These are phyloP conservation scores for Solanum paucissectum DNA, from an alignment of 257 asterid genomes.

Conservation along the genomic window DNA sequence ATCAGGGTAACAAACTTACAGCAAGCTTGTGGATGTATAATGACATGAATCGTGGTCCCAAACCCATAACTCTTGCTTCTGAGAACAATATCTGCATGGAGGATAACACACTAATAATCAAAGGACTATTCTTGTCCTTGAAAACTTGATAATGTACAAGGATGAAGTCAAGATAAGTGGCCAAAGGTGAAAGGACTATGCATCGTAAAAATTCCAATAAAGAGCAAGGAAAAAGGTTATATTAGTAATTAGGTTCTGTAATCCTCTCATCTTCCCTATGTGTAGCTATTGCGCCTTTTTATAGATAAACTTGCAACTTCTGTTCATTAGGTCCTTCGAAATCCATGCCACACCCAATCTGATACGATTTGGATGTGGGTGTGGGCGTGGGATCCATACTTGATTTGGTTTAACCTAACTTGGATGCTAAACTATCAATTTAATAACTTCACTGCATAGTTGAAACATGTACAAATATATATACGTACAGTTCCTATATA, in stretches of 20 bases:
- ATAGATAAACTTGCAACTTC: background rate
- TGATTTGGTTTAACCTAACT: background rate
- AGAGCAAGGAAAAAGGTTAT: background rate
- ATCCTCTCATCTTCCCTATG: background rate
- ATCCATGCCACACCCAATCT: background rate
- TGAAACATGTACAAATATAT: background rate
- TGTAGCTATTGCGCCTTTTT: background rate
- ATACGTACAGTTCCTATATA: background rate
- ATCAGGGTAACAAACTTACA: constrained; percentile 34
- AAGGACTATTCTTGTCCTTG: background rate
- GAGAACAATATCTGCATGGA: constrained; percentile 46
- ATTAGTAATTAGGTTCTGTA: background rate
- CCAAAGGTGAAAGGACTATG: background rate
- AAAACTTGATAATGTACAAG: background rate
- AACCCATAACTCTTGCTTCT: constrained; percentile 72
- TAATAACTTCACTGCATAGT: no score
- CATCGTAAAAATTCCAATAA: background rate
- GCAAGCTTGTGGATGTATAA: constrained; percentile 74
- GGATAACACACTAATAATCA: background rate
- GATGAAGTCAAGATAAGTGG: background rate
- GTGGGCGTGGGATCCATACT: background rate
- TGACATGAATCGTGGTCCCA: constrained; percentile 92
- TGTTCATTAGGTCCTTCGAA: background rate
- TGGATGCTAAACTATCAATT: background rate
- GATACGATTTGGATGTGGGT: background rate